Evolutionary conservation across 2,329 filamentous ascomycete genomes (phyloP).

Genomic region (Colletotrichum sp.): DNA sequence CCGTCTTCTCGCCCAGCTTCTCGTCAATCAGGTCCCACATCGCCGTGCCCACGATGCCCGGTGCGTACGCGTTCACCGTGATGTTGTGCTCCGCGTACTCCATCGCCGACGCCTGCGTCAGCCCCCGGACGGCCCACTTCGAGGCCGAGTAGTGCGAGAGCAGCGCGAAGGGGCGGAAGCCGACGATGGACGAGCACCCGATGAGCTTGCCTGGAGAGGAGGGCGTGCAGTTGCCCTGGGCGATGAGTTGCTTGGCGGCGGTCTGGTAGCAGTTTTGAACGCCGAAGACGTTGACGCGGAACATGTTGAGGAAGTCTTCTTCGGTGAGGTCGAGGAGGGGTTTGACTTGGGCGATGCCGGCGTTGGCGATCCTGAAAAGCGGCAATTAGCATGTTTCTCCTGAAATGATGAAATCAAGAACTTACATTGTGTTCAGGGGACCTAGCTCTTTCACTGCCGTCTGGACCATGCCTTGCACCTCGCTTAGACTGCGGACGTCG

Average conservation of each 20-base stretch:
- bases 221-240: conserved; percentile 51
- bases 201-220: conserved; percentile 38
- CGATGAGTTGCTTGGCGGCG: conserved; percentile 70
- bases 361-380: conserved; percentile 58
- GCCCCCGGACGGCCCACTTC: conserved; percentile 71
- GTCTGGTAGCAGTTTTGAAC: conserved; percentile 69
- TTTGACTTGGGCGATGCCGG: conserved; percentile 65
- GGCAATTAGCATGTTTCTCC: conserved; percentile 28
- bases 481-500: conserved; percentile 62
- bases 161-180: conserved; percentile 63
- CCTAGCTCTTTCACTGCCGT: conserved; percentile 58
- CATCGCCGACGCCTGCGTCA: conserved; percentile 67
- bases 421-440: conserved; percentile 44
- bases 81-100: conserved; percentile 69
- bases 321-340: conserved; percentile 60
- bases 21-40: conserved; percentile 76
- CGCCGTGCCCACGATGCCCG: conserved; percentile 68
- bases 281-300: conserved; percentile 69
- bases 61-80: conserved; percentile 71
- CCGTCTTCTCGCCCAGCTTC: conserved; percentile 48
- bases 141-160: conserved; percentile 68
- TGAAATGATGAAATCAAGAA: conserved; percentile 30
- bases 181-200: conserved; percentile 57
- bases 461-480: conserved; percentile 58
- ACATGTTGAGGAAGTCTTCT: conserved; percentile 62